These are phyloP conservation scores for Rhodotorula sp. DNA, from an alignment of 1,284 basidiomycete genomes.

Conservation along the genomic window DNA sequence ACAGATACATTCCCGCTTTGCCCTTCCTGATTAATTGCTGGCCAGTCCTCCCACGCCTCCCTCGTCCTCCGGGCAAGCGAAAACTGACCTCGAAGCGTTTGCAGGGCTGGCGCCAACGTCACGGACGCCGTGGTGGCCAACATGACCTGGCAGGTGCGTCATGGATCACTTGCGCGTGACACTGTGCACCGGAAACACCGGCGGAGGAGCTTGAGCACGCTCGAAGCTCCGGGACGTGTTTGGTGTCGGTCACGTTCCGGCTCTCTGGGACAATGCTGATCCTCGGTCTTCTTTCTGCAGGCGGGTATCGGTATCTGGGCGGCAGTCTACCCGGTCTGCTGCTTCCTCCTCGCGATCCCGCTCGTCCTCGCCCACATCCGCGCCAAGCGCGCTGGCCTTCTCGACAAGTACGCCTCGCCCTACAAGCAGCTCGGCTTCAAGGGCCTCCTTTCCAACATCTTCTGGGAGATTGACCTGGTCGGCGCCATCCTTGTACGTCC, in stretches of 20 bases:
- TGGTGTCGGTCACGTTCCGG: too few species aligned
- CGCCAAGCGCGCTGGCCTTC: conserved; percentile 44
- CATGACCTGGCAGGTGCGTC: conserved; percentile 53
- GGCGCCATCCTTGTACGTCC: conserved; percentile 48
- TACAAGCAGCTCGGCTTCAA: conserved; percentile 38
- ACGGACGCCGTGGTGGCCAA: conserved; percentile 45
- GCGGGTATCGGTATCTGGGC: conserved; percentile 49
- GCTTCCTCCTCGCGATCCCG: conserved; percentile 49
- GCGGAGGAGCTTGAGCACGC: too few species aligned
- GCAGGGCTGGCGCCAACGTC: conserved; percentile 53
- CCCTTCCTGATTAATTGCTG: conserved; percentile 48
- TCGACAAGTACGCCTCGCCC: conserved; percentile 47
- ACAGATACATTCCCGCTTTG: conserved; percentile 48
- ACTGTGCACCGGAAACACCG: too few species aligned
- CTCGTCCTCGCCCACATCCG: conserved; percentile 47
- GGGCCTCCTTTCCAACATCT: conserved; percentile 48
- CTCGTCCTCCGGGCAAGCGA: conserved; percentile 43
- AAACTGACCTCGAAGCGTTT: conserved; percentile 26
- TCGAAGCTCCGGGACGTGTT: too few species aligned
- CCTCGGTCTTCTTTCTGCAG: not conserved
- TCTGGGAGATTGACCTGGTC: conserved; percentile 53
- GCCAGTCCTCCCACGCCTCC: too few species aligned
- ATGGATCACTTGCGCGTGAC: too few species aligned
- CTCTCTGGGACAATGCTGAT: too few species aligned
- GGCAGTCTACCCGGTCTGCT: conserved; percentile 53